These are phyloP conservation scores for Melanopsichium pennsylvanicum DNA, from an alignment of 1,284 basidiomycete species.

Conservation along the genomic window DNA sequence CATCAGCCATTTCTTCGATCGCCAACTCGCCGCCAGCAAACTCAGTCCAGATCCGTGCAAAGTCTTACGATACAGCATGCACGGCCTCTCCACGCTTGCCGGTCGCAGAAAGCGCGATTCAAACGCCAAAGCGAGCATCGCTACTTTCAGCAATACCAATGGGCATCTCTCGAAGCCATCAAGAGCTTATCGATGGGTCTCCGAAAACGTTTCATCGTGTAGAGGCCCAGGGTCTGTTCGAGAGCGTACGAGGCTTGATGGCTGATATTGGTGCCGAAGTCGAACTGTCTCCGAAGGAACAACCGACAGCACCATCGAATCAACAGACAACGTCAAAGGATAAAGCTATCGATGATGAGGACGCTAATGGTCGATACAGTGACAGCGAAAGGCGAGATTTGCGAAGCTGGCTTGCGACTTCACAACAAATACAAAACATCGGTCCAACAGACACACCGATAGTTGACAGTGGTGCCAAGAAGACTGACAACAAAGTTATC, in stretches of 20 bases:
- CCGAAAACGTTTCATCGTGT: neutral
- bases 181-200: constrained; percentile 16
- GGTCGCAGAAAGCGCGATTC: too few species aligned
- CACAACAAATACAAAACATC: too few species aligned
- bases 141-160: constrained; percentile 6
- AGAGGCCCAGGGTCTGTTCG: constrained; percentile 12
- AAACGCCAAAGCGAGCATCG: constrained; percentile 2
- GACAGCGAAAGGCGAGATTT: neutral
- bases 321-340: neutral
- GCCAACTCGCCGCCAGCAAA: constrained; percentile 1
- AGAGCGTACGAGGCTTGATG: constrained; percentile 21
- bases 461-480: too few species aligned
- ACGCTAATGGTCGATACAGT: neutral
- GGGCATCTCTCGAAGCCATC: constrained; percentile 18
- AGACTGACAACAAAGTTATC: too few species aligned
- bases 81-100: neutral
- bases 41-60: neutral
- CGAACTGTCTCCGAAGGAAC: neutral
- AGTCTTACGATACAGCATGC: constrained; percentile 3
- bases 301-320: neutral
- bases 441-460: too few species aligned
- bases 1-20: constrained; percentile 9
- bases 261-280: constrained; percentile 9
- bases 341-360: too few species aligned
- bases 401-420: neutral